These are phyloP conservation scores for Prunus mira DNA, from an alignment of 306 rosid species.

Conservation along the genomic window DNA sequence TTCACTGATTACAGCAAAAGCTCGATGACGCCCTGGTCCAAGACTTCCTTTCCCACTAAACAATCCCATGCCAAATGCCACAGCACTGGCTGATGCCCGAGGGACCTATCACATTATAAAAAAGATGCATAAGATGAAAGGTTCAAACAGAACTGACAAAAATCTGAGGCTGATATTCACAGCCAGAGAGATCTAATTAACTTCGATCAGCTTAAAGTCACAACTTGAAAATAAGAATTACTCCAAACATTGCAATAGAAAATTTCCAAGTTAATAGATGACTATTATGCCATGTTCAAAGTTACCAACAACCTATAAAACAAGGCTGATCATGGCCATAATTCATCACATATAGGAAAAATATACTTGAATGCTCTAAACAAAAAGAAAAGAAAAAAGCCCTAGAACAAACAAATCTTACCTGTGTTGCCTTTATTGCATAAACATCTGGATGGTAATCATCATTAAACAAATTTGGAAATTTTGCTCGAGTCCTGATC, in stretches of 20 bases:
- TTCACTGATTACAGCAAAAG: constrained; percentile 84
- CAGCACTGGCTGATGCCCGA: constrained; percentile 97
- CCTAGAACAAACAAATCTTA: constrained; percentile 22
- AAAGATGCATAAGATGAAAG: constrained; percentile 13
- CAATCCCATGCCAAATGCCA: constrained; percentile 95
- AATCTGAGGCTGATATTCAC: background rate
- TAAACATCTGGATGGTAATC: constrained; percentile 84
- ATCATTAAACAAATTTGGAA: constrained; percentile 63
- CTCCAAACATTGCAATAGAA: background rate
- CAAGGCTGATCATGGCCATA: background rate
- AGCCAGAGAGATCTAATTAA: background rate
- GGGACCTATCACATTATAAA: constrained; percentile 54
- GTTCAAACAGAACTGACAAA: constrained; percentile 1
- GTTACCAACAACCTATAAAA: background rate
- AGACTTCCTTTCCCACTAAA: constrained; percentile 76
- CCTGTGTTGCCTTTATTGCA: constrained; percentile 78
- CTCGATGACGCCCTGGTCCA: constrained; percentile 71
- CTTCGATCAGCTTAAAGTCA: background rate
- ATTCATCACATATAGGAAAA: background rate
- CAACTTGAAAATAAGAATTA: background rate
- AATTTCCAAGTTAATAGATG: constrained; percentile 3
- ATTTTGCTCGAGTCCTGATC: constrained; percentile 58
- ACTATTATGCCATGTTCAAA: background rate
- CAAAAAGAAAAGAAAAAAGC: background rate
- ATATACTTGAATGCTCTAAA: background rate